Conservation (phyloP, 2,329 filamentous ascomycete genomes). For the Xylariaceae sp. region DNA sequence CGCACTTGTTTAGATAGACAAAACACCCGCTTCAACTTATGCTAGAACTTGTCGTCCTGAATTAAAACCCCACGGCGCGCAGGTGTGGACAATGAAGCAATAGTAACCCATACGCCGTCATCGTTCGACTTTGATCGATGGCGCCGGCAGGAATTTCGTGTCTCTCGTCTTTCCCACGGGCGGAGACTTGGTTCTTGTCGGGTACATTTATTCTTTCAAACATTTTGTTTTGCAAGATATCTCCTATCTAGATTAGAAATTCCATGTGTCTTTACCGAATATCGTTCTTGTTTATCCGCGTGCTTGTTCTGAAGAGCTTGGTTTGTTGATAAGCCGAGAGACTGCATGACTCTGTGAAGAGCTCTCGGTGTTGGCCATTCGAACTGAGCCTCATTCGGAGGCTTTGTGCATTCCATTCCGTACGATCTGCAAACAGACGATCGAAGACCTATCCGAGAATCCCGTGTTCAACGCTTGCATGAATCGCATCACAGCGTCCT, state of each 20-base stretch:
- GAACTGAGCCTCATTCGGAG: neutral
- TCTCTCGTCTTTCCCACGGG: slow-evolving; percentile 21
- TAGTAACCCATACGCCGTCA: slow-evolving; percentile 38
- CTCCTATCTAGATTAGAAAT: neutral
- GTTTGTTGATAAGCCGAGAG: neutral
- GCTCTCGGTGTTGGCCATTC: neutral
- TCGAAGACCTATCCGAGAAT: neutral
- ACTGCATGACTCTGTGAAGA: neutral
- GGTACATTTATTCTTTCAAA: slow-evolving; percentile 25
- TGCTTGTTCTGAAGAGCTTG: no score
- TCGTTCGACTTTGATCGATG: slow-evolving; percentile 15
- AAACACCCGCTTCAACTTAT: slow-evolving; percentile 49
- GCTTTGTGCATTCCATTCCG: neutral
- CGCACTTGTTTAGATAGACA: neutral
- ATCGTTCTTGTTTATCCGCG: neutral
- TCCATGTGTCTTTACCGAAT: neutral
- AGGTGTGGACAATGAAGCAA: slow-evolving; percentile 69
- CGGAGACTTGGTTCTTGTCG: slow-evolving; percentile 29
- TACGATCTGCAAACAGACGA: neutral
- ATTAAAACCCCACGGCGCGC: slow-evolving; percentile 45
- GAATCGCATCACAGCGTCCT: neutral
- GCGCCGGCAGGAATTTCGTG: slow-evolving; percentile 22
- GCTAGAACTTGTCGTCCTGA: slow-evolving; percentile 62
- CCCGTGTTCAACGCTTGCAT: neutral
- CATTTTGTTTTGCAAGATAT: neutral